These are phyloP conservation scores for Oxytropis ochrocephala DNA, from an alignment of 306 rosid genomes.

Conservation along the genomic window DNA sequence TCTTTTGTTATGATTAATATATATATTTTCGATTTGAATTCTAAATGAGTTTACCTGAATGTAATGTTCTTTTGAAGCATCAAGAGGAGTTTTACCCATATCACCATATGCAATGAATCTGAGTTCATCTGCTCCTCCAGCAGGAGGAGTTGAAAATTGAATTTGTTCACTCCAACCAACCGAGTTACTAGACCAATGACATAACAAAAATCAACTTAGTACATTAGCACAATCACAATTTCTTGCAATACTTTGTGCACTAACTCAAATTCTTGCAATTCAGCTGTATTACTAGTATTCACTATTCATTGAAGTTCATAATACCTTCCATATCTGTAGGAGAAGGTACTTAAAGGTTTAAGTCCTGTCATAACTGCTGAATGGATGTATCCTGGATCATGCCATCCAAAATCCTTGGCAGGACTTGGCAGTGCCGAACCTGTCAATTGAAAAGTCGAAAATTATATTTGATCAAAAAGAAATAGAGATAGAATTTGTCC, in stretches of 20 bases:
- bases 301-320: background rate
- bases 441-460: constrained; percentile 12
- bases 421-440: constrained; percentile 52
- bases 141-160: constrained; percentile 66
- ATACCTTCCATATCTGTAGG: constrained; percentile 85
- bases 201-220: background rate
- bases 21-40: background rate
- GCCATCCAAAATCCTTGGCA: constrained; percentile 96
- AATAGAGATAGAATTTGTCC: too few species aligned
- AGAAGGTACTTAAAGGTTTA: constrained; percentile 49
- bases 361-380: constrained; percentile 80
- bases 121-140: constrained; percentile 62
- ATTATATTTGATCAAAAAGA: too few species aligned
- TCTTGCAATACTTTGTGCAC: constrained; percentile 1
- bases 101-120: constrained; percentile 71
- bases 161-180: constrained; percentile 74
- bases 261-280: background rate
- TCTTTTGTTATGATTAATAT: background rate
- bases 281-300: background rate
- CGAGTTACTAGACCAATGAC: constrained; percentile 34
- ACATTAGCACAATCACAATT: background rate
- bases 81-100: constrained; percentile 92
- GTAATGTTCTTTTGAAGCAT: constrained; percentile 67
- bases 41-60: constrained; percentile 56
- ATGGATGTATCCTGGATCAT: constrained; percentile 90